A percentile compares a stretch with the other conserved stretches of the same genome.
Evolutionary conservation across 495 filamentous ascomycete genomes (phyloP).

Genomic region (Penicillium silybi): DNA sequence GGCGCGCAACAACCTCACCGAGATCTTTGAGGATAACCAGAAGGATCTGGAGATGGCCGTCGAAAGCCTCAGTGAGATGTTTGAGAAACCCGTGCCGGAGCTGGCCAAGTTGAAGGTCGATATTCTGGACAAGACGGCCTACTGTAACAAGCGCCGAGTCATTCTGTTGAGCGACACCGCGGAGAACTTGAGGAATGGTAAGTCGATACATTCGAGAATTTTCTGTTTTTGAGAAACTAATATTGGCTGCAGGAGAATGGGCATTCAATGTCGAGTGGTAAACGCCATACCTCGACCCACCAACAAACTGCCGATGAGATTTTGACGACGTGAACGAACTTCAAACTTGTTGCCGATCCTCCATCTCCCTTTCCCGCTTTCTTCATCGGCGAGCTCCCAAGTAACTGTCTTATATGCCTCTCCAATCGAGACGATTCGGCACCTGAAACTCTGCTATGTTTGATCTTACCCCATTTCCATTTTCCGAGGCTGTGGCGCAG

Average conservation of each 20-base stretch:
- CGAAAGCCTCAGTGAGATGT: constrained; percentile 93
- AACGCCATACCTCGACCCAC: not conserved
- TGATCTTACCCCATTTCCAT: not conserved
- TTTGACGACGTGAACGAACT: constrained; percentile 37
- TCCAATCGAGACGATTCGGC: not conserved
- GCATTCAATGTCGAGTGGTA: constrained; percentile 45
- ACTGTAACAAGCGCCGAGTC: constrained; percentile 87
- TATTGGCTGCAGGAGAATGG: constrained; percentile 34
- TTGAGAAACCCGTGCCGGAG: constrained; percentile 88
- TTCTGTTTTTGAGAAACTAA: not conserved
- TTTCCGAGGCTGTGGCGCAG: constrained; percentile 10
- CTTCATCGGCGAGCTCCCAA: not conserved
- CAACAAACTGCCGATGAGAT: constrained; percentile 6
- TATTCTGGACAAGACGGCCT: constrained; percentile 96
- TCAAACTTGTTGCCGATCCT: not conserved
- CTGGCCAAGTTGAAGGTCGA: constrained; percentile 85
- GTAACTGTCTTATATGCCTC: not conserved
- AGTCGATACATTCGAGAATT: constrained; percentile 23
- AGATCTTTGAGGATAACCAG: constrained; percentile 98
- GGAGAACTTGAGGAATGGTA: constrained; percentile 81
- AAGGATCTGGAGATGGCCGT: constrained; percentile 97
- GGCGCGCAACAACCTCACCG: constrained; percentile 88
- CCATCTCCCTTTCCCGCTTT: not conserved
- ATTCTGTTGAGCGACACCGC: constrained; percentile 90
- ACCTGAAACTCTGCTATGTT: not conserved